Base-by-base conservation (phyloP, 2,329 filamentous ascomycete species). In the Truncatella angustata region DNA sequence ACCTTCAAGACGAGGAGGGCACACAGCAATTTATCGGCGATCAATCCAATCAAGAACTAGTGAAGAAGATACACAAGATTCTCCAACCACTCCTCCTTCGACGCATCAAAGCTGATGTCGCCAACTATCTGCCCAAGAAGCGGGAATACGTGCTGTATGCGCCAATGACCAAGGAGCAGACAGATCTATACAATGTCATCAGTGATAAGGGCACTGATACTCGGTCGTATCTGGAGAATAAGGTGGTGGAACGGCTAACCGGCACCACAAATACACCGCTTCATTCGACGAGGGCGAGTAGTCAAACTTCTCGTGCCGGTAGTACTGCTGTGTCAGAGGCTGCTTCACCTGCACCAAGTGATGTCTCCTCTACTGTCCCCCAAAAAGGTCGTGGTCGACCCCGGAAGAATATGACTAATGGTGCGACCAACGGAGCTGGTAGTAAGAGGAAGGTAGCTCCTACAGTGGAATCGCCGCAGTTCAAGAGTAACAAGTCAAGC, bases 71-170 rank as follows among this genome's bases (percentile, higher is more conserved):
- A 52, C 94, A 99, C 64, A 84, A 93, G 0, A 92, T 99, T 21
- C 71, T 99, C 1, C 96, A 97, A 61, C 94, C 94, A 0, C 87
- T 99, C 60, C 75, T 99, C 1, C 76, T 99, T 1, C 84, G 94
- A 1, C 81, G 94, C 16, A 82, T 99, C 56, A 99, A 99, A 70
- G 88, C 90, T 0, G 94, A 99, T 63, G 94, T 99, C 0, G 93
- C 96, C 50, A 86, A 86, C 2, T 83, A 91, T 44, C 77, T 99
- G n/a, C 94, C 94, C 0, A 95, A 93, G 71, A 99, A 99, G 74
- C 84, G 94, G 24, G 94, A 99, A 68, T 99, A 99, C 59, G 89
- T 99, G 3, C 74, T 99, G 0, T 97, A 94, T 62, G 94, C 94
- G 0, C 94, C 94, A 0, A 84, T 99, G 71, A 96, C 91, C 0